These are phyloP conservation scores for Epichloe gansuensis DNA, from an alignment of 2,329 filamentous ascomycete genomes.

Conservation along the genomic window DNA sequence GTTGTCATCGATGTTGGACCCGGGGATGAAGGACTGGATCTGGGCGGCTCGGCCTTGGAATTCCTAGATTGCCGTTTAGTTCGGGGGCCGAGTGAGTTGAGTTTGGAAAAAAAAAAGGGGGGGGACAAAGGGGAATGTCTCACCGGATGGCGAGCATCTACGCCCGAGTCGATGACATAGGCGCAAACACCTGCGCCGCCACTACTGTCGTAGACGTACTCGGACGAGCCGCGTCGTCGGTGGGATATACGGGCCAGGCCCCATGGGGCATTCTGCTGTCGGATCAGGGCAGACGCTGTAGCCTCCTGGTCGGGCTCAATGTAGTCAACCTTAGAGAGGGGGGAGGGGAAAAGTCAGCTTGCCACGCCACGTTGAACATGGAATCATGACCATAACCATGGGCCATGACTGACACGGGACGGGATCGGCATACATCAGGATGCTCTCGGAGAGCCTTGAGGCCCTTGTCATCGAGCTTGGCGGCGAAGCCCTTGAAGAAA, in stretches of 20 bases:
- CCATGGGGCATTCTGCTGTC: constrained; percentile 25
- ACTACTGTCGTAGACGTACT: constrained; percentile 21
- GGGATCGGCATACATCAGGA: constrained; percentile 10
- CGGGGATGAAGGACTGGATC: constrained; percentile 20
- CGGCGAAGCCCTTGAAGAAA: constrained; percentile 14
- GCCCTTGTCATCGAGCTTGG: constrained; percentile 8
- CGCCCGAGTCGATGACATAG: constrained; percentile 31
- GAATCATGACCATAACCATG: not conserved
- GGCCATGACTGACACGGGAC: not conserved
- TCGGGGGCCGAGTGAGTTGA: not conserved
- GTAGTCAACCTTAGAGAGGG: constrained; percentile 17
- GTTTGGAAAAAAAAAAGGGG: not conserved
- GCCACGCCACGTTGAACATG: not conserved
- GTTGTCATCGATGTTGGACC: constrained; percentile 16
- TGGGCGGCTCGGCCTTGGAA: constrained; percentile 27
- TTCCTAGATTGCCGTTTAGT: constrained; percentile 11
- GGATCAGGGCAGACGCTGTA: constrained; percentile 5
- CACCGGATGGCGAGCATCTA: constrained; percentile 20
- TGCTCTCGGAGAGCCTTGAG: constrained; percentile 12
- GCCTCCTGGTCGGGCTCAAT: constrained; percentile 23
- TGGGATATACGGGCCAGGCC: constrained; percentile 23
- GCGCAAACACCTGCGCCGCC: constrained; percentile 24
- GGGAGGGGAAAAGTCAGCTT: not conserved
- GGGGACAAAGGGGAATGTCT: constrained; percentile 5
- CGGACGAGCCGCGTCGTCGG: constrained; percentile 9